These are phyloP conservation scores for Nasturtium officinale DNA, from an alignment of 345 rosid genomes.

Conservation along the genomic window DNA sequence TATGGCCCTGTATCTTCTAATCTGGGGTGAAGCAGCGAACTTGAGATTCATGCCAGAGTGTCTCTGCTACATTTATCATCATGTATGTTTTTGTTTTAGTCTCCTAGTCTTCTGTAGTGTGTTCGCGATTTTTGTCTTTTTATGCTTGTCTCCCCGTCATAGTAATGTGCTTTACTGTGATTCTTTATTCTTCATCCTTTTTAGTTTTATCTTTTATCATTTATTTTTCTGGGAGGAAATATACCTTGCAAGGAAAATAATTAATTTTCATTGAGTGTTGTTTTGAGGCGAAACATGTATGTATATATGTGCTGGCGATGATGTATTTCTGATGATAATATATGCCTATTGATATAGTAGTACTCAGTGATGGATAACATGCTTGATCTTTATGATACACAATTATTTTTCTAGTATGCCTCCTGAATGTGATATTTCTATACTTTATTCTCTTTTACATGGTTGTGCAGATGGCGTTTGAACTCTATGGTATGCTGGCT, in stretches of 20 bases:
- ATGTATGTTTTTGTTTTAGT: constrained; percentile 53
- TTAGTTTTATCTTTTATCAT: not conserved
- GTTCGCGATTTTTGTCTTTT: constrained; percentile 15
- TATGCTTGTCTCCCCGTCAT: not conserved
- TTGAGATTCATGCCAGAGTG: constrained; percentile 99
- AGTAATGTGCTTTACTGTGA: constrained; percentile 3
- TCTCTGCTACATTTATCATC: constrained; percentile 97
- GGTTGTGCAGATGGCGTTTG: constrained; percentile 87
- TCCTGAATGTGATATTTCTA: not conserved
- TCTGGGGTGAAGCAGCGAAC: constrained; percentile 99
- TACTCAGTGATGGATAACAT: not conserved
- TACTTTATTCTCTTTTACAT: not conserved
- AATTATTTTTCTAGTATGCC: not conserved
- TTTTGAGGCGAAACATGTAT: not conserved
- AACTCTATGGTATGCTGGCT: constrained; percentile 96
- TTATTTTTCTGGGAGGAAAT: constrained; percentile 10
- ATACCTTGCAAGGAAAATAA: not conserved
- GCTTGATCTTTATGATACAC: not conserved
- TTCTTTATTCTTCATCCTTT: not conserved
- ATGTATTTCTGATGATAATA: constrained; percentile 15
- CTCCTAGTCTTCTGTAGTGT: constrained; percentile 17
- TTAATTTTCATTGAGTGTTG: not conserved
- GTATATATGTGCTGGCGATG: not conserved
- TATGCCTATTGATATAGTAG: not conserved
- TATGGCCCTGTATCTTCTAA: constrained; percentile 94